phyloP scores from a whole-genome alignment of 2,329 filamentous ascomycete species.

The Diplocarpon mali region DNA sequence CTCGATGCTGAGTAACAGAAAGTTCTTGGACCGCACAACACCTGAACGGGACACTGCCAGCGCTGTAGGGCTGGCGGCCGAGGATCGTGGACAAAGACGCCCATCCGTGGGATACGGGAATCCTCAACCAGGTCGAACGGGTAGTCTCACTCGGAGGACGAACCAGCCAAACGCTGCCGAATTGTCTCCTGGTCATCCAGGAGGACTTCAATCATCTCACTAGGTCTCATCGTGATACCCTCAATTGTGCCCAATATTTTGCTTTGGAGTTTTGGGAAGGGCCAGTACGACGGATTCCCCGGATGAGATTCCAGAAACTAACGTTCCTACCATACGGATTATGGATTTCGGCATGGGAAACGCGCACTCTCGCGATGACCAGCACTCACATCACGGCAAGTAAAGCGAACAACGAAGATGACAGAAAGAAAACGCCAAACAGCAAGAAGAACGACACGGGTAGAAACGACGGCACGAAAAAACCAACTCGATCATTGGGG shows the following conservation, averaged over 20 bases:
- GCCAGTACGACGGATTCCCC: background rate
- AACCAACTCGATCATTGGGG: background rate
- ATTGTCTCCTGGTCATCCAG: constrained; percentile 13
- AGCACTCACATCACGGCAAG: background rate
- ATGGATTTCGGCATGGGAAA: too few species aligned
- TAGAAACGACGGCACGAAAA: constrained; percentile 15
- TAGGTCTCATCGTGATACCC: background rate
- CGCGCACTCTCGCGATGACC: constrained; percentile 17
- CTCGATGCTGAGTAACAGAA: constrained; percentile 15
- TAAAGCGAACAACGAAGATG: background rate
- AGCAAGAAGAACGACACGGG: constrained; percentile 1
- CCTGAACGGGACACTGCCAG: constrained; percentile 25
- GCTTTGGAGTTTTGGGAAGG: constrained; percentile 13
- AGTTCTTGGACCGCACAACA: constrained; percentile 22
- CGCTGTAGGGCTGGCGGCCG: constrained; percentile 16
- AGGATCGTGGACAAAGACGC: constrained; percentile 21
- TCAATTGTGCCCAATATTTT: constrained; percentile 12
- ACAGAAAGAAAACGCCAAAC: background rate
- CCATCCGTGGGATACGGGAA: constrained; percentile 16
- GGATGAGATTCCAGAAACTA: background rate
- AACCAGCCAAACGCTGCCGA: constrained; percentile 14
- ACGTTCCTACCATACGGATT: background rate
- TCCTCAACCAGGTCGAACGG: constrained; percentile 15
- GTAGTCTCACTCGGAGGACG: constrained; percentile 17
- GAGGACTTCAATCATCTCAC: constrained; percentile 15